These are phyloP conservation scores for Starmerella apis DNA, from an alignment of 805 yeast species.

Conservation along the genomic window DNA sequence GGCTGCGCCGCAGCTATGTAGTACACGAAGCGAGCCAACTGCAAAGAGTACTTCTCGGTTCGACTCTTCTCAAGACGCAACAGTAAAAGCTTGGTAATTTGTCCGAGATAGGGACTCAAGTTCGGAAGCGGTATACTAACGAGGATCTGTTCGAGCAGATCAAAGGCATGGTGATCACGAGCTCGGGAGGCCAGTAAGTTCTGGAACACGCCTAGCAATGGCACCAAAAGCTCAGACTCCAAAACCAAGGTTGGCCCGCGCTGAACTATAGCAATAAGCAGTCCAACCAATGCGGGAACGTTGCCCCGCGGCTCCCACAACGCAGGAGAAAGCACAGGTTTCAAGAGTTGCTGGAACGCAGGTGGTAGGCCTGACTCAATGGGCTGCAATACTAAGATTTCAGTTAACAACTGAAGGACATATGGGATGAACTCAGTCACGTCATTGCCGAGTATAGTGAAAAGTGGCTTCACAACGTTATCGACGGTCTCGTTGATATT, in stretches of 20 bases:
- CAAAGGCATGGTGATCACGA: conserved; percentile 76
- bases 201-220: conserved; percentile 93
- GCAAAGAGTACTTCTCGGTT: conserved; percentile 70
- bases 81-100: conserved; percentile 64
- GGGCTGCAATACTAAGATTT: conserved; percentile 46
- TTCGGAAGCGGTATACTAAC: conserved; percentile 42
- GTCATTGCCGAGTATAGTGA: conserved; percentile 64
- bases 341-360: conserved; percentile 53
- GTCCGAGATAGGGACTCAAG: conserved; percentile 49
- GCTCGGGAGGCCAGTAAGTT: conserved; percentile 75
- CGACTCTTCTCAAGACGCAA: conserved; percentile 70
- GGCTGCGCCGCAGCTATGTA: conserved; percentile 39
- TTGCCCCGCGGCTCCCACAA: conserved; percentile 93
- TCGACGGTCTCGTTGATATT: conserved; percentile 34
- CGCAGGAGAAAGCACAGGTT: conserved; percentile 77
- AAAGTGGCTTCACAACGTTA: conserved; percentile 53
- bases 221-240: conserved; percentile 44
- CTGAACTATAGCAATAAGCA: conserved; percentile 55
- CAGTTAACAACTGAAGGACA: conserved; percentile 81
- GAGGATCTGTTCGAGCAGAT: conserved; percentile 62
- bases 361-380: conserved; percentile 44
- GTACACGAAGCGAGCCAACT: conserved; percentile 55
- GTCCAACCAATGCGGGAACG: conserved; percentile 81
- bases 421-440: conserved; percentile 93
- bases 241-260: conserved; percentile 37